Percentiles rank a stretch among this genome's conserved stretches.
Evolutionary conservation across 257 asterid genomes (phyloP).

Genomic region (Solanum pimpinellifolium): DNA sequence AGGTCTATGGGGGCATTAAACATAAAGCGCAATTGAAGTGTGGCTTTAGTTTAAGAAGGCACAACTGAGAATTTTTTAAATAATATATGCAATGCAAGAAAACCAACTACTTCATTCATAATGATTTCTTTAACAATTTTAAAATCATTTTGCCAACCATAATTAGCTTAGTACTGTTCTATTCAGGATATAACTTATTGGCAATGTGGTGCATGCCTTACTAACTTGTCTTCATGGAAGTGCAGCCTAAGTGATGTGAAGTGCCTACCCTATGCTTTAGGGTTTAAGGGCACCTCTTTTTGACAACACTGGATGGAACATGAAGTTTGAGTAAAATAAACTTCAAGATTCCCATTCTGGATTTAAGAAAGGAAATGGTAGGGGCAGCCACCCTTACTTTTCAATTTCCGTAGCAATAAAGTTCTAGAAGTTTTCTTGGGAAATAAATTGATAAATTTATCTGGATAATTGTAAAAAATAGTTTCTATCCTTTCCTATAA

Average conservation of each 20-base stretch:
- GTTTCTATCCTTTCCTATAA: not conserved
- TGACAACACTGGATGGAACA: not conserved
- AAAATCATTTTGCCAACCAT: not conserved
- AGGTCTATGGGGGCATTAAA: not conserved
- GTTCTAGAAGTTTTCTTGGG: not conserved
- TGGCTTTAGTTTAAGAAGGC: not conserved
- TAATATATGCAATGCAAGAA: not conserved
- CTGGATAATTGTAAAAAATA: too few relatives aligned
- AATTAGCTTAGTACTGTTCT: not conserved
- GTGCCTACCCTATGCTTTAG: not conserved
- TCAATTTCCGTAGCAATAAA: not conserved
- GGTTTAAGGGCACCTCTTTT: not conserved
- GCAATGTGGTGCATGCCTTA: not conserved
- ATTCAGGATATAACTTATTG: not conserved
- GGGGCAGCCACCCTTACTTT: not conserved
- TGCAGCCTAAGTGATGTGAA: not conserved
- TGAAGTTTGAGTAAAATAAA: not conserved
- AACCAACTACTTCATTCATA: not conserved
- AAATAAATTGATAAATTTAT: not conserved
- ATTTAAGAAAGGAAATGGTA: not conserved
- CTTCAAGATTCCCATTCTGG: not conserved
- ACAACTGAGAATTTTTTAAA: not conserved
- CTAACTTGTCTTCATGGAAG: not conserved
- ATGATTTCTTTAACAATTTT: not conserved
- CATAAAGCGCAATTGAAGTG: not conserved